Evolutionary conservation across 768 basidiomycete species (phyloP).

Genomic region (Termitomyces sp.): DNA sequence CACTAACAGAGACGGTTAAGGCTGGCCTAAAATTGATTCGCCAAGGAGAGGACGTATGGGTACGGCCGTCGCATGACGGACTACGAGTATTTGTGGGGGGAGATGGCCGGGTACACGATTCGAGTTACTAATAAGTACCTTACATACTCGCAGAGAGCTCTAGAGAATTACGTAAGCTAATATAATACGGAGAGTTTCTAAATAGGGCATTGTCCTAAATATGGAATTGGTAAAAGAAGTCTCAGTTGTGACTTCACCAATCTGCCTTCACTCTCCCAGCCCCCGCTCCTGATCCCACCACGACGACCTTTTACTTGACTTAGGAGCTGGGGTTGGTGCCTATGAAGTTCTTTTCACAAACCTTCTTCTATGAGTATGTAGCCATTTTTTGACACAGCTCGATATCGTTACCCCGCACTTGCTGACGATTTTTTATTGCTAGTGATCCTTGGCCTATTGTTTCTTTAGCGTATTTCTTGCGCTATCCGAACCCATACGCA

Average conservation of each 20-base stretch:
- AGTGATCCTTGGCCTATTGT: constrained; percentile 96
- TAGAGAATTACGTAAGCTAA: too few relatives aligned
- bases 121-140: constrained; percentile 33
- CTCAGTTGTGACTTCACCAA: constrained; percentile 11
- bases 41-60: constrained; percentile 48
- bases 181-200: not conserved
- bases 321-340: constrained; percentile 26
- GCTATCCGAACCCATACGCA: constrained; percentile 95
- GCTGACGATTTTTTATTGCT: constrained; percentile 13
- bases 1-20: constrained; percentile 29
- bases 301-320: constrained; percentile 7
- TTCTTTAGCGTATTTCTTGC: constrained; percentile 88
- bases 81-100: constrained; percentile 48
- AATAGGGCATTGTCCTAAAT: constrained; percentile 6
- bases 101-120: constrained; percentile 43
- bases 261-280: constrained; percentile 4
- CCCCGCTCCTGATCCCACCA: constrained; percentile 6
- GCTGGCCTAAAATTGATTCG: constrained; percentile 44
- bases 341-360: constrained; percentile 59
- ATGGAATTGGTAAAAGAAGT: constrained; percentile 5
- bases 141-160: too few relatives aligned
- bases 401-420: not conserved
- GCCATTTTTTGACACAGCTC: not conserved
- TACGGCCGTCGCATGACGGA: constrained; percentile 76
- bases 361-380: constrained; percentile 52